Evolutionary conservation across 768 basidiomycete species (phyloP).

Genomic region (Naganishia vaughanmartiniae): DNA sequence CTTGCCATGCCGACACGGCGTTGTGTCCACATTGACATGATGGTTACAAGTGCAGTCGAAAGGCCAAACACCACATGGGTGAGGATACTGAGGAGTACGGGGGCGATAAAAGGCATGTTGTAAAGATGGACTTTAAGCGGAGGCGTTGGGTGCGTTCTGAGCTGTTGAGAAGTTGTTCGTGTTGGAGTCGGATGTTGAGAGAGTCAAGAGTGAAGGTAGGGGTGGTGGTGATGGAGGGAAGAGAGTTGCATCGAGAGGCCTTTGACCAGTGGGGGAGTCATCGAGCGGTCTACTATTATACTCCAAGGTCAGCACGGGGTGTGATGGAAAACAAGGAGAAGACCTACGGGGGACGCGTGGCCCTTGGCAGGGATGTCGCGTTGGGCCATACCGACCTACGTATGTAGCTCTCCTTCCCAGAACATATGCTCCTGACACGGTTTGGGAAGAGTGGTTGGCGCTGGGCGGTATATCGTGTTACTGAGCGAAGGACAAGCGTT

Average conservation of each 20-base stretch:
- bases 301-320: background rate
- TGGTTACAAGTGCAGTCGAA: conserved; percentile 15
- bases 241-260: background rate
- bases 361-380: background rate
- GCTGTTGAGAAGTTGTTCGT: background rate
- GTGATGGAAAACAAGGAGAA: background rate
- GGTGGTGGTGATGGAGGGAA: background rate
- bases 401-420: background rate
- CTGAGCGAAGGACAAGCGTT: conserved; percentile 5
- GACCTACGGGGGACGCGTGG: background rate
- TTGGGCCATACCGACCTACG: background rate
- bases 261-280: background rate
- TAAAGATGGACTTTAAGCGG: background rate
- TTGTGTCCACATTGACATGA: conserved; percentile 32
- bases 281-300: background rate
- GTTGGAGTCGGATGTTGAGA: background rate
- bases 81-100: conserved; percentile 23
- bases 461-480: background rate
- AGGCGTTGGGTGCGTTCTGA: background rate
- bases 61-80: conserved; percentile 22
- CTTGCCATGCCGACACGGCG: conserved; percentile 27
- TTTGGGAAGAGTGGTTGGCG: background rate
- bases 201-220: background rate
- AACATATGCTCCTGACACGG: background rate
- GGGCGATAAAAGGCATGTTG: conserved; percentile 27